Conservation (phyloP, 495 filamentous ascomycete species). For the Cladorrhinum samala region DNA sequence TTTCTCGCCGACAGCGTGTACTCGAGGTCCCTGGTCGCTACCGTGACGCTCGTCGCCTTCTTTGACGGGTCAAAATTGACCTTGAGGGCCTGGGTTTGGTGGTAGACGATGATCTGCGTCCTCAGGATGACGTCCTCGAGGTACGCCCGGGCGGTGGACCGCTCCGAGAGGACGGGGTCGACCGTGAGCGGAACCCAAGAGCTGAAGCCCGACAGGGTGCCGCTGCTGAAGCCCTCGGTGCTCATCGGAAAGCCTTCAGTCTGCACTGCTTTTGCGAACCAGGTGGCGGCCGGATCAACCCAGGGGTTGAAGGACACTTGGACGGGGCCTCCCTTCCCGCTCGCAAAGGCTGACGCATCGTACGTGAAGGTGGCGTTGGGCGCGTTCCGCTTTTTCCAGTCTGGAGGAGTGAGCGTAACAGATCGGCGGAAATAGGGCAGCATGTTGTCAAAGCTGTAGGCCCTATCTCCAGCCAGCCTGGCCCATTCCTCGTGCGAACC, state of each 20-base stretch:
- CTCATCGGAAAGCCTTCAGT: conserved; percentile 29
- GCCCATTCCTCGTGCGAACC: conserved; percentile 43
- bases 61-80: conserved; percentile 4
- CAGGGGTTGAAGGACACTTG: conserved; percentile 19
- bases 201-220: conserved; percentile 25
- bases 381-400: conserved; percentile 16
- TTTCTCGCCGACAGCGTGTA: neutral
- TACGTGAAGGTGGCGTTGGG: conserved; percentile 24
- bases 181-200: neutral
- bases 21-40: neutral
- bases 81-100: neutral
- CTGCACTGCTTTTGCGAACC: conserved; percentile 29
- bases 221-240: conserved; percentile 27
- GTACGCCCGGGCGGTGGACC: neutral
- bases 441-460: conserved; percentile 40
- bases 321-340: conserved; percentile 13
- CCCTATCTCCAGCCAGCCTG: conserved; percentile 35
- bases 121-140: neutral
- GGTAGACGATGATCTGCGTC: neutral
- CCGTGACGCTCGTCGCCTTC: neutral
- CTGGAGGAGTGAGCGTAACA: conserved; percentile 27
- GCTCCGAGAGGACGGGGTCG: neutral
- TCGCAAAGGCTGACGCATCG: conserved; percentile 16
- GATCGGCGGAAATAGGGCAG: conserved; percentile 40
- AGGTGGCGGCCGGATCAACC: conserved; percentile 26